These are phyloP conservation scores for Cladorrhinum samala DNA, from an alignment of 495 filamentous ascomycete genomes.

Conservation along the genomic window DNA sequence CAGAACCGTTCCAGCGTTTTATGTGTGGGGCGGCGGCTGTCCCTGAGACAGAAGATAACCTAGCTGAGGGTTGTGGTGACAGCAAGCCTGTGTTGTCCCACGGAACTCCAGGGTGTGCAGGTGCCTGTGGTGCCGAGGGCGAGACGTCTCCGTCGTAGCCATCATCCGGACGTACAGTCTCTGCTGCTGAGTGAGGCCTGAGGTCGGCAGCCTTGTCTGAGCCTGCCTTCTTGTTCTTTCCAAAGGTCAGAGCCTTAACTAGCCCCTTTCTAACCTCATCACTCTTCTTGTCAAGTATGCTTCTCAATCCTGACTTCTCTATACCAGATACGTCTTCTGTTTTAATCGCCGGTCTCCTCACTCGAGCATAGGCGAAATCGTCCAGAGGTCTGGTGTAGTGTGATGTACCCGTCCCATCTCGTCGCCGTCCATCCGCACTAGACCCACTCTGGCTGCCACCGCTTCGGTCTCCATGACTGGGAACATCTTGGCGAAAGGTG, in stretches of 20 bases:
- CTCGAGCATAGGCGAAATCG: slow-evolving; percentile 40
- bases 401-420: slow-evolving; percentile 17
- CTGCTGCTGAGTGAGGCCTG: slow-evolving; percentile 32
- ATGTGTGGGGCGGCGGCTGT: slow-evolving; percentile 31
- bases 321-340: slow-evolving; percentile 46
- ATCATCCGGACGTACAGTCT: slow-evolving; percentile 27
- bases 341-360: slow-evolving; percentile 36
- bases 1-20: slow-evolving; percentile 47
- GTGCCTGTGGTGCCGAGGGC: slow-evolving; percentile 9
- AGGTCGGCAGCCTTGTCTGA: slow-evolving; percentile 11
- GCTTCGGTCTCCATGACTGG: slow-evolving; percentile 25
- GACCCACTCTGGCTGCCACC: slow-evolving; percentile 36
- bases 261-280: slow-evolving; percentile 45
- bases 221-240: slow-evolving; percentile 30
- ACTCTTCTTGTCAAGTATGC: slow-evolving; percentile 48
- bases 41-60: slow-evolving; percentile 29
- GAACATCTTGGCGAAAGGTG: slow-evolving; percentile 24
- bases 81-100: slow-evolving; percentile 3
- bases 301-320: slow-evolving; percentile 46
- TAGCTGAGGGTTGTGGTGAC: slow-evolving; percentile 30
- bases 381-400: slow-evolving; percentile 27
- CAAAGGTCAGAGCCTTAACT: slow-evolving; percentile 40
- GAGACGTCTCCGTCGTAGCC: slow-evolving; percentile 23
- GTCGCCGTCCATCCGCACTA: slow-evolving; percentile 30
- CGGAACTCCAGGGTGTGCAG: slow-evolving; percentile 10